phyloP scores from a whole-genome alignment of 306 rosid species.

The Gastrolobium villosum region DNA sequence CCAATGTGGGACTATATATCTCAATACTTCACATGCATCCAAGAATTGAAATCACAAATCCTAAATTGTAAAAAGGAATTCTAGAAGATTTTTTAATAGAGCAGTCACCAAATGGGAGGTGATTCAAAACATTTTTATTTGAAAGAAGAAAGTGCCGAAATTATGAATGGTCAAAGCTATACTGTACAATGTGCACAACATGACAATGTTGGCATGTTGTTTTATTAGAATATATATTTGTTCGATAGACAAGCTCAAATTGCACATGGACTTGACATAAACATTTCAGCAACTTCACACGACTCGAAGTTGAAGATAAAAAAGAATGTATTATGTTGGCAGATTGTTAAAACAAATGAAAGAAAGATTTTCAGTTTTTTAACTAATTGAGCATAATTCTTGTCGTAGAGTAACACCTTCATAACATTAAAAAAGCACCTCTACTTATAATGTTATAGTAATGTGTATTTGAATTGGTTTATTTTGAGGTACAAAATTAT shows the following conservation, averaged over 20 bases:
- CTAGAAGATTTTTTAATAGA: not conserved
- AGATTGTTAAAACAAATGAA: not conserved
- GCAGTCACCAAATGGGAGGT: not conserved
- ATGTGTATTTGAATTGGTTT: not conserved
- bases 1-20: no score
- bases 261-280: slow-evolving; percentile 42
- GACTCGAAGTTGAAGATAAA: slow-evolving; percentile 15
- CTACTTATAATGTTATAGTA: not conserved
- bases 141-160: slow-evolving; percentile 3
- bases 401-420: not conserved
- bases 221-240: slow-evolving; percentile 32
- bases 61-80: not conserved
- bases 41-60: slow-evolving; percentile 36
- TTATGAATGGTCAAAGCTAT: slow-evolving; percentile 25
- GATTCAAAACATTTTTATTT: not conserved
- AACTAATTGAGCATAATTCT: not conserved
- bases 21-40: slow-evolving; percentile 2
- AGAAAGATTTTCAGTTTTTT: not conserved
- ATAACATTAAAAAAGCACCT: not conserved
- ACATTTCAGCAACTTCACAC: slow-evolving; percentile 10
- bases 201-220: slow-evolving; percentile 13
- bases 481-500: no score
- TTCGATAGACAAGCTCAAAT: not conserved
- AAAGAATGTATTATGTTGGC: not conserved
- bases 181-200: slow-evolving; percentile 17